Percentiles rank a stretch among this genome's conserved stretches.
phyloP scores from a whole-genome alignment of 345 rosid genomes.

The Mangifera indica region DNA sequence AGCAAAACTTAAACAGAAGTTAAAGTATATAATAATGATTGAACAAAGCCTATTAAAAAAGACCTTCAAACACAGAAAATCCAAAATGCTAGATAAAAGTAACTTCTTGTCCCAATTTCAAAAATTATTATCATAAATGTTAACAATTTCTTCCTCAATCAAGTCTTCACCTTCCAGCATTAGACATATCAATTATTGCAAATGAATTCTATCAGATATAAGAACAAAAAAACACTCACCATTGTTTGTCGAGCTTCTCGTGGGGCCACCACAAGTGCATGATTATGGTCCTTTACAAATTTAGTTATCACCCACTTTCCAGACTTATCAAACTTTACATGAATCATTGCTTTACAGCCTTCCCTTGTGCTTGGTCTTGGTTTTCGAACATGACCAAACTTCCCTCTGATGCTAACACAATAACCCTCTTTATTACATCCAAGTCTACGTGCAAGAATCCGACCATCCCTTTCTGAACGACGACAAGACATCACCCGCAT shows the following conservation, averaged over 20 bases:
- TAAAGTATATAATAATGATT: not conserved
- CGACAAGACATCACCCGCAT: slow-evolving; percentile 98
- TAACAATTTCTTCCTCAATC: not conserved
- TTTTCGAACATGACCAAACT: slow-evolving; percentile 65
- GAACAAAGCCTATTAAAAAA: not conserved
- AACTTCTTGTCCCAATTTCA: not conserved
- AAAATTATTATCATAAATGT: not conserved
- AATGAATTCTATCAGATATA: not conserved
- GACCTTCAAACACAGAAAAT: not conserved
- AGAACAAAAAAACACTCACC: slow-evolving; percentile 40
- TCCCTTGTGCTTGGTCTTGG: slow-evolving; percentile 76
- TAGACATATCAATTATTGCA: not conserved
- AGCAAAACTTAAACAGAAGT: not conserved
- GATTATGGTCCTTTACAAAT: slow-evolving; percentile 82
- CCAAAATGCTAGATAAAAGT: not conserved
- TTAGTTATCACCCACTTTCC: slow-evolving; percentile 91
- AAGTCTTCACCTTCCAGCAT: not conserved
- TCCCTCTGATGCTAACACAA: slow-evolving; percentile 76
- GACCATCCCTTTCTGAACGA: slow-evolving; percentile 87
- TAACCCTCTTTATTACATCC: slow-evolving; percentile 95
- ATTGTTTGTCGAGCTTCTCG: slow-evolving; percentile 81
- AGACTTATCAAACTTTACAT: slow-evolving; percentile 68
- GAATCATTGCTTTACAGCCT: slow-evolving; percentile 94
- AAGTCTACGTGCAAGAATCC: slow-evolving; percentile 81
- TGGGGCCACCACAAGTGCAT: slow-evolving; percentile 68